These are phyloP conservation scores for Phytophthora europaea DNA, from an alignment of 352 stramenopile species.

Conservation along the genomic window DNA sequence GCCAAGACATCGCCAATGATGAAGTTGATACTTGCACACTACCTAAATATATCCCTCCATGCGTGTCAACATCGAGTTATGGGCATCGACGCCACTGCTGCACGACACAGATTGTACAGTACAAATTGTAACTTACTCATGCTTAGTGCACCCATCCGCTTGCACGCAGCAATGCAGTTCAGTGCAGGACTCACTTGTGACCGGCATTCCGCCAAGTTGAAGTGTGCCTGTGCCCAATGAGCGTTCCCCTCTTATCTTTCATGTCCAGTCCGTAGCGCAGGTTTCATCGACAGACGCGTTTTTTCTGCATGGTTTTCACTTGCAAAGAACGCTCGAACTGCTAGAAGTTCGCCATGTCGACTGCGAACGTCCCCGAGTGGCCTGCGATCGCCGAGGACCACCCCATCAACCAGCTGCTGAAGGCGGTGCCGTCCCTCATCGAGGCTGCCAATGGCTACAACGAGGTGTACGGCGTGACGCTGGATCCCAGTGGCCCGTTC, in stretches of 20 bases:
- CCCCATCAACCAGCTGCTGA: constrained; percentile 36
- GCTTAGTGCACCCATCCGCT: background rate
- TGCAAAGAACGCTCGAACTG: constrained; percentile 10
- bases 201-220: constrained; percentile 10
- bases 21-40: background rate
- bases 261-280: constrained; percentile 5
- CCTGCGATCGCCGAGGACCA: constrained; percentile 27
- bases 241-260: constrained; percentile 1
- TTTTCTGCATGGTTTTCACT: constrained; percentile 14
- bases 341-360: constrained; percentile 18
- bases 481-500: constrained; percentile 36
- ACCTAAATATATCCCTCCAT: constrained; percentile 22
- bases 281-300: background rate
- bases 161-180: background rate
- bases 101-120: background rate
- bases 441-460: constrained; percentile 31
- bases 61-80: constrained; percentile 5
- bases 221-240: constrained; percentile 28
- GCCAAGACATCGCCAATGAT: background rate
- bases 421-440: constrained; percentile 28
- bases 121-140: background rate
- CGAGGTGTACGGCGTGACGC: constrained; percentile 36
- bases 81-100: background rate
- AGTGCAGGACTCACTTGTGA: constrained; percentile 6
- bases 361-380: constrained; percentile 22